Base-by-base conservation (phyloP, 148 eudicot species). In the Persicaria maculosa region DNA sequence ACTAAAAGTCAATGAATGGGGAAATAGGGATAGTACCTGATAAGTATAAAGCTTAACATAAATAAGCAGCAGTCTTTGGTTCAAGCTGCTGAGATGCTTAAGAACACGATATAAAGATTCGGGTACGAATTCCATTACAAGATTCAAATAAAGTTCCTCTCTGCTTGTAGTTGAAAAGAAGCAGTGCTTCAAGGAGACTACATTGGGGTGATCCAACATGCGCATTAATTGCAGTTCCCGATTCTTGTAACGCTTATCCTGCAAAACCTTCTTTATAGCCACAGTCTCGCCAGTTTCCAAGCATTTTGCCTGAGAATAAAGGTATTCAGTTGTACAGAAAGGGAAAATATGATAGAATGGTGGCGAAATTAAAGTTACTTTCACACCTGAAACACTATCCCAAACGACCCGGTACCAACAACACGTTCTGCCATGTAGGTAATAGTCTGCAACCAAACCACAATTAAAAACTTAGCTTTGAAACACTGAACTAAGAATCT, bases 361-460 rank as follows among this genome's bases (percentile, higher is more conserved):
- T 45, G 20, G 44, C 16, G 8, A 72, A 57, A n/a, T n/a, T n/a
- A n/a, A 25, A 54, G 2, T 22, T 45, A 22, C 73, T 46, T 74
- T 10, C 46, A 43, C 77, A 86, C 97, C 93, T 91, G 97, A 74
- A 89, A 89, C 59, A 91, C 97, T 54, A 91, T 80, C 59, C 97
- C 93, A 76, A 91, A 91, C 74, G 97, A 89, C 61, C 97, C 93
- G 71, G 93, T 89, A n/a, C 97, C 97, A 36, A 91, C 93, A 59
- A 91, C 91, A 52, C 93, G 89, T 77, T 91, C 97, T 44, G 97
- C 97, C 97, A 89, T 91, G 79, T 87, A 91, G 81, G 89, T 89
- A 58, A 89, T 85, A 44, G 97, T 91, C 97, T 91, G 88, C 73
- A 55, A 46, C 58, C 9, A 76, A 75, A 44, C 36, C 71, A 68